Base-by-base conservation (phyloP, 2,329 filamentous ascomycete genomes). In the Botryotinia convoluta region DNA sequence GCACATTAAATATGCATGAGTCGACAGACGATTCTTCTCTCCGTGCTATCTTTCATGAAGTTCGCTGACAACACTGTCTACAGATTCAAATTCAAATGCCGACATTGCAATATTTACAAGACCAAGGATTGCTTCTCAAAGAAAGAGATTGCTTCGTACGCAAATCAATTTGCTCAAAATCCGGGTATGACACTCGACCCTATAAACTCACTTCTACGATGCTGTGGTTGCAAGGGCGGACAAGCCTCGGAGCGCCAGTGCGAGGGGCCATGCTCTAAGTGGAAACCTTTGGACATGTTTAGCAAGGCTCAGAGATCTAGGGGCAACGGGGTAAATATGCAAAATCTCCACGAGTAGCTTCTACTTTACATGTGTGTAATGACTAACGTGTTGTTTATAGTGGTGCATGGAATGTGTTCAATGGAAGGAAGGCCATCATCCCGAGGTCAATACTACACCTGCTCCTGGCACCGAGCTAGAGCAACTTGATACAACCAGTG, bases 241-340 rank as follows among this genome's bases (percentile, higher is more conserved):
- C 83, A 84, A 64, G 75, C 82, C 3, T 79, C 82, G 6, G 87
- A 89, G 76, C 77, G 88, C 42, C 80, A 81, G 14, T 89, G 87
- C 76, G 78, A 76, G 45, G 80, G 84, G 54, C 78, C 77, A 57
- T 89, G 88, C 77, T 78, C 82, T 32, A 77, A 82, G 72, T 82
- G 80, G 2, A 87, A 87, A 76, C 80, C 69, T 1, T 73, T 87
- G 3, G 83, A 86, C 9, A 81, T 81, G 0, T 90, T 88, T 75
- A 83, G 84, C 29, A 88, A 86, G 75, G 76, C 76, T 10, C 71
- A 77, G 84, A 87, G 79, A 82, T 57, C 48, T 22, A 80, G 78
- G 42, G 59, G 82, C 85, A 54, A 64, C 44, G 59, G 70, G 35
- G 67, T 59, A 45, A 60, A 60, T 69, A 22, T 42, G n/a, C 35